Base-by-base conservation (phyloP, 2,329 filamentous ascomycete genomes). In the Phyllosticta citribraziliensis region DNA sequence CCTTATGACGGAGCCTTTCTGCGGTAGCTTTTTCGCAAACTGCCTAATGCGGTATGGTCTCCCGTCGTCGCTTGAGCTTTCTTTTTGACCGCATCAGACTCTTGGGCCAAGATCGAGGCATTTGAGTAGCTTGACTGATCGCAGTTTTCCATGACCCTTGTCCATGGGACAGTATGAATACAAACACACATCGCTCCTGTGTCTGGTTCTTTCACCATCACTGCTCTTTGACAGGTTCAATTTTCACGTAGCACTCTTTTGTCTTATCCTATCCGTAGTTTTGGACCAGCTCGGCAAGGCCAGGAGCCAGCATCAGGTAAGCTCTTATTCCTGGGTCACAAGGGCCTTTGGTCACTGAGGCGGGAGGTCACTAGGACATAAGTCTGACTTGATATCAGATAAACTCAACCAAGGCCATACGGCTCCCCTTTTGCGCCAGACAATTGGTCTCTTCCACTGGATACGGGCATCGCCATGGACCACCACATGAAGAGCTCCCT, bases 81-180 rank as follows among this genome's bases (percentile, higher is more conserved):
- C 14, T 47, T 47, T 17, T 47, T 14, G 17, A n/a, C n/a, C 4
- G 5, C 40, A 47, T 47, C 40, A 47, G 40, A n/a, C 17, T 47
- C 40, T 47, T 47, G 40, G 40, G 40, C 5, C 40, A 47, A 19
- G 40, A 47, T 47, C 40, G 40, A 47, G 17, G 40, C 40, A n/a
- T n/a, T 47, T 5, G 40, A 47, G 51, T 52, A 56, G 35, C 58
- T 50, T 55, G 22, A 56, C 56, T 56, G 53, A 56, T 60, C 58
- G 40, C 25, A n/a, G 40, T 22, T 60, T 11, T 22, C 53, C 33
- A n/a, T 2, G 6, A 47, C 3, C 40, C 17, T n/a, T 47, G 40
- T n/a, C 14, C 40, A 47, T 47, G 14, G 14, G n/a, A n/a, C 12
- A 47, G 17, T 47, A 47, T 47, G 17, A 47, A 47, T 47, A 47